Evolutionary conservation across 805 yeast species (phyloP).

Genomic region (Kodamaea neixiangensis): DNA sequence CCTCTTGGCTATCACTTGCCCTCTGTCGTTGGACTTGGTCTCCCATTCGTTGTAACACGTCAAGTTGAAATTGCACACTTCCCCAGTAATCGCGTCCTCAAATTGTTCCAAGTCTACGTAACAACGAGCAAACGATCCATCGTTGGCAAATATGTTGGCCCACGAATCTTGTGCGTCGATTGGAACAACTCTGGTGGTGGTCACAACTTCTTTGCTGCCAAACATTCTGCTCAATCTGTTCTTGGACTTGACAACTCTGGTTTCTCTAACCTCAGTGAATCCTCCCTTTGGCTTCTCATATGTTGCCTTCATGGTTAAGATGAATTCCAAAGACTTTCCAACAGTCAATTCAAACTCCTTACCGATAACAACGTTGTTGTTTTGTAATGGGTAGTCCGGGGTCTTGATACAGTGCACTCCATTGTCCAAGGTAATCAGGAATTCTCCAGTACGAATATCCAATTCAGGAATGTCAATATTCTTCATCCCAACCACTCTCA

Average conservation of each 20-base stretch:
- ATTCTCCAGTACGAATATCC: slow-evolving; percentile 45
- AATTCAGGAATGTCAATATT: slow-evolving; percentile 51
- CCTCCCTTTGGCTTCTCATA: slow-evolving; percentile 53
- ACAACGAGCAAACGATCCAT: slow-evolving; percentile 87
- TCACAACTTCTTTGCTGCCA: slow-evolving; percentile 49
- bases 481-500: slow-evolving; percentile 49
- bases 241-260: slow-evolving; percentile 47
- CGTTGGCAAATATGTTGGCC: slow-evolving; percentile 68
- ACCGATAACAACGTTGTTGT: slow-evolving; percentile 42
- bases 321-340: slow-evolving; percentile 59
- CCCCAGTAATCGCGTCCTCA: slow-evolving; percentile 57
- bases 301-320: slow-evolving; percentile 70
- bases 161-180: slow-evolving; percentile 58
- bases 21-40: slow-evolving; percentile 22
- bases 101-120: slow-evolving; percentile 63
- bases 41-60: slow-evolving; percentile 87
- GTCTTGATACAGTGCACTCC: slow-evolving; percentile 80
- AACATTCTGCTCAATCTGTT: slow-evolving; percentile 48
- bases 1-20: slow-evolving; percentile 28
- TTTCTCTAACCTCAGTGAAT: slow-evolving; percentile 61
- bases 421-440: slow-evolving; percentile 66
- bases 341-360: slow-evolving; percentile 82
- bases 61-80: slow-evolving; percentile 51
- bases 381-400: slow-evolving; percentile 44
- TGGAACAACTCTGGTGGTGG: slow-evolving; percentile 54